These are phyloP conservation scores for Aspergillus hiratsukae DNA, from an alignment of 2,329 filamentous ascomycete genomes.

Conservation along the genomic window DNA sequence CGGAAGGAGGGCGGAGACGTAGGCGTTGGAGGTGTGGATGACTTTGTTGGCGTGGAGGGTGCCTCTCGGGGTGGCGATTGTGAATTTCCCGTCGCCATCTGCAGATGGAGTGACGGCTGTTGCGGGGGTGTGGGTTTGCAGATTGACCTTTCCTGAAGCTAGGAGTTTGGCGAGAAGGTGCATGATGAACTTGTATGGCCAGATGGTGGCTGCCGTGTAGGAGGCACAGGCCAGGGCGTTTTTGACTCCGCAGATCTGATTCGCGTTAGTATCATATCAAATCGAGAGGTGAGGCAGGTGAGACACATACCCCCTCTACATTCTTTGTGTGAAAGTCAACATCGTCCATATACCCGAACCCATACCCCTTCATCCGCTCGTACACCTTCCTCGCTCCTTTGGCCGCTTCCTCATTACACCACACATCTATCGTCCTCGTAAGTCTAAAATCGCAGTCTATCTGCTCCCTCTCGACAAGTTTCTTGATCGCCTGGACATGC, in stretches of 20 bases:
- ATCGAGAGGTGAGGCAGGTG: too few relatives aligned
- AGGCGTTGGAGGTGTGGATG: slow-evolving; percentile 79
- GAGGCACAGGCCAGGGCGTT: slow-evolving; percentile 31
- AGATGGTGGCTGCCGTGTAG: slow-evolving; percentile 30
- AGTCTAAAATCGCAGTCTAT: slow-evolving; percentile 43
- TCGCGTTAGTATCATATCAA: not conserved
- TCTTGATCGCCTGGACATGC: slow-evolving; percentile 37
- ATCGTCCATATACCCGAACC: slow-evolving; percentile 28
- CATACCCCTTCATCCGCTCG: slow-evolving; percentile 22
- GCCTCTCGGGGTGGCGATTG: slow-evolving; percentile 57
- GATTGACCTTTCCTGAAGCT: slow-evolving; percentile 44
- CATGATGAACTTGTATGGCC: slow-evolving; percentile 74
- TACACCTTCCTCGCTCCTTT: slow-evolving; percentile 19
- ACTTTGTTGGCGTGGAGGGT: slow-evolving; percentile 58
- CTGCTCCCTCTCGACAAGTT: slow-evolving; percentile 36
- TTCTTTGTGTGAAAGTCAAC: slow-evolving; percentile 23
- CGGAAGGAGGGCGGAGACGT: slow-evolving; percentile 71
- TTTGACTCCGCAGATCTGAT: slow-evolving; percentile 37
- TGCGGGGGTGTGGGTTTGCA: slow-evolving; percentile 51
- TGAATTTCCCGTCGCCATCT: slow-evolving; percentile 49
- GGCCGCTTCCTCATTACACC: slow-evolving; percentile 30
- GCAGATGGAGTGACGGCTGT: slow-evolving; percentile 10
- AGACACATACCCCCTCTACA: slow-evolving; percentile 24
- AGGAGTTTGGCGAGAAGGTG: slow-evolving; percentile 64
- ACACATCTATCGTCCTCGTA: slow-evolving; percentile 38